Conservation (phyloP, 768 basidiomycete genomes). For the Leccinum obscurum region DNA sequence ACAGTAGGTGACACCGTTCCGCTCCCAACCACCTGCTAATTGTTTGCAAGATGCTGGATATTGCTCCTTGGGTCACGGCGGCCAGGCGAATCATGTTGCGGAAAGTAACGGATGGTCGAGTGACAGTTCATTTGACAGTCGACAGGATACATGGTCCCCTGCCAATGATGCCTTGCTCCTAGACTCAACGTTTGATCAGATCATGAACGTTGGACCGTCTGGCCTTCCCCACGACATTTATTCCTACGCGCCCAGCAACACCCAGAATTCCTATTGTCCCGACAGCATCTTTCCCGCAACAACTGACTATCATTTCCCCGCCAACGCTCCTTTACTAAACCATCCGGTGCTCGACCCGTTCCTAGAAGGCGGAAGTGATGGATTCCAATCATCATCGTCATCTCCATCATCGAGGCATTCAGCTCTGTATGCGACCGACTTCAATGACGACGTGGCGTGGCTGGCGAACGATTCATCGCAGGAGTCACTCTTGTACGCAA, state of each 20-base stretch:
- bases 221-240: slow-evolving; percentile 5
- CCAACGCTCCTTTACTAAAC: slow-evolving; percentile 6
- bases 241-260: slow-evolving; percentile 2
- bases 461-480: slow-evolving; percentile 10
- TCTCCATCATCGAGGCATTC: slow-evolving; percentile 29
- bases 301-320: slow-evolving; percentile 10
- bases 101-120: slow-evolving; percentile 7
- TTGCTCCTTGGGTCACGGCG: not conserved
- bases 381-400: slow-evolving; percentile 21
- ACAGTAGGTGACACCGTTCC: slow-evolving; percentile 16
- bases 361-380: slow-evolving; percentile 16
- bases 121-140: slow-evolving; percentile 7
- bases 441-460: slow-evolving; percentile 9
- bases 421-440: slow-evolving; percentile 12
- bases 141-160: slow-evolving; percentile 3
- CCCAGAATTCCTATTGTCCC: slow-evolving; percentile 6
- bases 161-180: slow-evolving; percentile 4
- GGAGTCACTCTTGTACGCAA: slow-evolving; percentile 15
- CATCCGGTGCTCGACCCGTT: slow-evolving; percentile 15
- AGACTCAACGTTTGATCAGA: slow-evolving; percentile 6
- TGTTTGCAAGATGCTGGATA: slow-evolving; percentile 15
- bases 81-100: not conserved
- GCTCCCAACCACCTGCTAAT: slow-evolving; percentile 2
- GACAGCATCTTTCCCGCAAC: slow-evolving; percentile 5
- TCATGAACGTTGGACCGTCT: not conserved